A percentile compares a stretch with the other conserved stretches of the same genome.
Evolutionary conservation across 306 rosid species (phyloP).

Genomic region (Pterocarpus macrocarpus): DNA sequence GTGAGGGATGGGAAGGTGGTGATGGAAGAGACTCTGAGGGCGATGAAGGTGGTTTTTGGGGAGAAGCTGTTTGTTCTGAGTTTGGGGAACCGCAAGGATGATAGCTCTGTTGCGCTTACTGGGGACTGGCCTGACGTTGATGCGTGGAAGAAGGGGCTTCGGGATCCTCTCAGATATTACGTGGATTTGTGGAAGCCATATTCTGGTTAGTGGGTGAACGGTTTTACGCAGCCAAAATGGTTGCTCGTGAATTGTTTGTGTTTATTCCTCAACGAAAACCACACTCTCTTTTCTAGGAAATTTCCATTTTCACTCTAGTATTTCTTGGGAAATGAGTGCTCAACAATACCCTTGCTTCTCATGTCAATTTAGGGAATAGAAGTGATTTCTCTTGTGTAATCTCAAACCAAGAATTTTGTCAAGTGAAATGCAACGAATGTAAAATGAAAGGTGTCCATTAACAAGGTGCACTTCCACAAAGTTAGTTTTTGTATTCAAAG

Average conservation of each 20-base stretch:
- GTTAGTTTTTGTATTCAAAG: too few relatives aligned
- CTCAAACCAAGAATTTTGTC: too few relatives aligned
- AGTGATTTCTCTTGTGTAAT: too few relatives aligned
- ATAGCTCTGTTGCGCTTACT: slow-evolving; percentile 89
- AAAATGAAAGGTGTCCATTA: too few relatives aligned
- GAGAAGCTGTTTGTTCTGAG: slow-evolving; percentile 63
- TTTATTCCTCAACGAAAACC: slow-evolving; percentile 35
- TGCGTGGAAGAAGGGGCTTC: slow-evolving; percentile 70
- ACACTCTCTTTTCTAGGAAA: not conserved
- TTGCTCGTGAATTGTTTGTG: slow-evolving; percentile 48
- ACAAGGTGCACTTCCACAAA: too few relatives aligned
- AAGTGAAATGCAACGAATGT: too few relatives aligned
- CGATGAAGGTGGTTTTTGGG: slow-evolving; percentile 68
- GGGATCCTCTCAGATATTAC: slow-evolving; percentile 55
- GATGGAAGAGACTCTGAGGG: slow-evolving; percentile 76
- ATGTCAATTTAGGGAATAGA: too few relatives aligned
- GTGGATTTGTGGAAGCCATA: slow-evolving; percentile 63
- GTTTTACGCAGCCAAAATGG: not conserved
- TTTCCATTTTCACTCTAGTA: not conserved
- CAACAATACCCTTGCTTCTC: too few relatives aligned
- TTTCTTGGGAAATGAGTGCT: too few relatives aligned
- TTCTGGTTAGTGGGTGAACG: slow-evolving; percentile 15
- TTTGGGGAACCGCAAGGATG: slow-evolving; percentile 74
- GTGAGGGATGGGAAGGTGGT: slow-evolving; percentile 67
- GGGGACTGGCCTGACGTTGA: slow-evolving; percentile 68